Base-by-base conservation (phyloP, 106 monocot species). In the Dendrobium huoshanense region DNA sequence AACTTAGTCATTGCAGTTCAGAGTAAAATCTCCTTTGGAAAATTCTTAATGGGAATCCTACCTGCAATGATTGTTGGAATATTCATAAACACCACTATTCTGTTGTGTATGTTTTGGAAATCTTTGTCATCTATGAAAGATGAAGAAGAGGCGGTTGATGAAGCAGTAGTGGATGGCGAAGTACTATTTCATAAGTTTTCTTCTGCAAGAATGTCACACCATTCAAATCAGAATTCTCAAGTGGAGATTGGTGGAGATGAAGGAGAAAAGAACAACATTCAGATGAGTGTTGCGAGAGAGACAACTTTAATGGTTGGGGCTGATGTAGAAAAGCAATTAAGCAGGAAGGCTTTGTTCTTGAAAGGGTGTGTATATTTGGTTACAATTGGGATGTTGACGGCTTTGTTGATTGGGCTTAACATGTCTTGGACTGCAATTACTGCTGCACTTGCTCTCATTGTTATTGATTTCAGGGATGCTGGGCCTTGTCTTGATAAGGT, bases 1-100 rank as follows among this genome's bases (percentile, higher is more conserved):
- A 96, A 96, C 79, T 70, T 96, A 44, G 89, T 96, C 5, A 93
- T 96, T 1, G 93, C 95, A n/a, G 84, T 89, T 19, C 93, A 96
- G 78, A 90, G 95, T 64, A 84, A 83, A 55, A 96, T 96, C 20
- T 81, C 91, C 0, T 96, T 96, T 22, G 86, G 87, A 16, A 72
- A 85, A 48, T 91, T 96, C 81, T 42, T 93, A 68, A 18, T 83
- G 0, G 91, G 93, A 3, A 73, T 96, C 55, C 82, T 93, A 15
- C 93, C 93, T 20, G 91, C 95, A 4, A 93, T 90, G 87, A 41
- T 88, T 17, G 85, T 89, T 24, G 95, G 95, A 0, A 55, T 91
- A 4, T 8, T 75, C 15, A 81, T 91, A 18, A 95, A 95, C 78
- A 72, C 82, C 13, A 81, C 59, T 27, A 83, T 95, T 41, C 87